phyloP scores from a whole-genome alignment of 2,329 filamentous ascomycete species.

The Fusarium napiforme region DNA sequence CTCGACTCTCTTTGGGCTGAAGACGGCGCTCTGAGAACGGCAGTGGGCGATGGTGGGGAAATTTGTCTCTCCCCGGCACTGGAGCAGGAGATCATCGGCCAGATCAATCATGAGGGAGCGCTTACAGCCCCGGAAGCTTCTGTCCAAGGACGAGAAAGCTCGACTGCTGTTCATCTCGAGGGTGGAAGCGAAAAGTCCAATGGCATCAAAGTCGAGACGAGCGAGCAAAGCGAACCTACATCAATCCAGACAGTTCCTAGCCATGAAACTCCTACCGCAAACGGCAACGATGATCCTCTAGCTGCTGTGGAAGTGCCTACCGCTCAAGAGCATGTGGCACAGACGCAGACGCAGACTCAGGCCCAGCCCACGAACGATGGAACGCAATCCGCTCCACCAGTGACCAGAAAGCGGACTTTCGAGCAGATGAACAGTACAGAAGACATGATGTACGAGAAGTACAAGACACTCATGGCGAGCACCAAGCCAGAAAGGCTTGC shows the following conservation, averaged over 20 bases:
- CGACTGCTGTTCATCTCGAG: background rate
- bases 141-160: background rate
- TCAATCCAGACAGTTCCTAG: rapidly evolving
- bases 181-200: too few species aligned
- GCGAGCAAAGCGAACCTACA: rapidly evolving
- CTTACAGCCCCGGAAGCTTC: rapidly evolving
- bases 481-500: background rate
- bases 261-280: rapidly evolving
- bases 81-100: background rate
- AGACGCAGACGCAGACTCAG: background rate
- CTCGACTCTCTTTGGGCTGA: background rate
- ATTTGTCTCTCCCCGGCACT: background rate
- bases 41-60: background rate
- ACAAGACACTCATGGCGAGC: background rate
- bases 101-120: rapidly evolving
- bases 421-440: background rate
- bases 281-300: too few species aligned
- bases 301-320: too few species aligned
- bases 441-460: background rate
- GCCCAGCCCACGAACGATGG: background rate
- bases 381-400: too few species aligned
- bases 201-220: background rate
- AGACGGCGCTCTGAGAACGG: background rate
- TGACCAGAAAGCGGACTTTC: background rate
- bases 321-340: background rate